Conservation (phyloP, 75 land plant genomes). For the Cupressus sempervirens region DNA sequence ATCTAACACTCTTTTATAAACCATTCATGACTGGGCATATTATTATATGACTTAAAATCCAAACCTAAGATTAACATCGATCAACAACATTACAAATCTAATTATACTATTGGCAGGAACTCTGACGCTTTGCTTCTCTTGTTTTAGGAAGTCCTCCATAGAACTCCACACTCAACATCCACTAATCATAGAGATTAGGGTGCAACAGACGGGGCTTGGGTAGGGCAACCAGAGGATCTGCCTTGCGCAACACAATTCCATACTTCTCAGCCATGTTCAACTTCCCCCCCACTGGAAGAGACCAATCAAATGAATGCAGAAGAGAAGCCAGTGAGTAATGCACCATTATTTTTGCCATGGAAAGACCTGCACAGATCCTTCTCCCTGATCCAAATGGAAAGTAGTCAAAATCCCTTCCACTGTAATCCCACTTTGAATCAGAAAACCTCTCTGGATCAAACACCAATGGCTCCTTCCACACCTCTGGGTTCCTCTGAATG, state of each 20-base stretch:
- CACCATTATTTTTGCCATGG: constrained; percentile 35
- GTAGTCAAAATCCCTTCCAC: constrained; percentile 19
- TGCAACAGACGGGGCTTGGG: background rate
- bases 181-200: background rate
- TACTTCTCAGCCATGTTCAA: constrained; percentile 68
- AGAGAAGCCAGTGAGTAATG: constrained; percentile 30
- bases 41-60: too few relatives aligned
- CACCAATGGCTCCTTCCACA: constrained; percentile 20
- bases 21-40: too few relatives aligned
- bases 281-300: constrained; percentile 26
- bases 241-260: constrained; percentile 53
- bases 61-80: too few relatives aligned
- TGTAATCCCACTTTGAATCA: constrained; percentile 11
- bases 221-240: constrained; percentile 23
- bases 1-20: too few relatives aligned
- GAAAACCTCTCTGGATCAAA: constrained; percentile 45
- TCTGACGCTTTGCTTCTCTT: too few relatives aligned
- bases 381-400: constrained; percentile 58
- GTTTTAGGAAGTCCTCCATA: too few relatives aligned
- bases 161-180: too few relatives aligned
- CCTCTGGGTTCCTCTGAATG: background rate
- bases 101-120: too few relatives aligned
- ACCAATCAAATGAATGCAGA: constrained; percentile 50
- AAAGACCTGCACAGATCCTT: constrained; percentile 48
- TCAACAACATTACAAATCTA: too few relatives aligned